Evolutionary conservation across 441 rosid species (phyloP).

Genomic region (Hypseocharis bilobata): DNA sequence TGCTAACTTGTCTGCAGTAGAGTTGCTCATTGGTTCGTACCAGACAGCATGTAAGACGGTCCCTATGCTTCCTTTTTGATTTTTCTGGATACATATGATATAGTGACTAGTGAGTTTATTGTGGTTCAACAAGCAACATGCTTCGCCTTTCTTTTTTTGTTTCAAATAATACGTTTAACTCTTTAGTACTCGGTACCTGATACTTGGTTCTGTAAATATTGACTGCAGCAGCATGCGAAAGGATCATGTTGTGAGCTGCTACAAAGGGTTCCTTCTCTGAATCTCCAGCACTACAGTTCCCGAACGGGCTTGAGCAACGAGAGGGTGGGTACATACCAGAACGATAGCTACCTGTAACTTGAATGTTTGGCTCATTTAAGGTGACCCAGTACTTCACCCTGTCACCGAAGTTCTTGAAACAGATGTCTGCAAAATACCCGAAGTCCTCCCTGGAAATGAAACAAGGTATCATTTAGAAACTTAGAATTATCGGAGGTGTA

Average conservation of each 20-base stretch:
- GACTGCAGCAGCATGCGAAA: slow-evolving; percentile 59
- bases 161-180: neutral
- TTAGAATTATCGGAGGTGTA: too few relatives aligned
- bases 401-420: slow-evolving; percentile 54
- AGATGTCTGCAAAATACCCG: slow-evolving; percentile 42
- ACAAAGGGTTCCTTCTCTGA: slow-evolving; percentile 60
- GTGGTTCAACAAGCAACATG: neutral
- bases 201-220: slow-evolving; percentile 42
- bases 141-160: neutral
- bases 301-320: slow-evolving; percentile 47
- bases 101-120: neutral
- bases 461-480: neutral
- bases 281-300: slow-evolving; percentile 50
- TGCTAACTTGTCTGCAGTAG: slow-evolving; percentile 42
- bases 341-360: slow-evolving; percentile 31
- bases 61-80: slow-evolving; percentile 55
- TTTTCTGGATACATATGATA: slow-evolving; percentile 25
- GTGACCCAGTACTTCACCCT: slow-evolving; percentile 51
- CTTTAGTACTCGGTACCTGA: slow-evolving; percentile 36
- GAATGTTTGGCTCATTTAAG: slow-evolving; percentile 62
- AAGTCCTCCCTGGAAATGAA: slow-evolving; percentile 51
- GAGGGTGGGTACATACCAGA: slow-evolving; percentile 44
- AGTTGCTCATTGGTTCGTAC: slow-evolving; percentile 55
- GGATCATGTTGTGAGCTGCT: slow-evolving; percentile 60
- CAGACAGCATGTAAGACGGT: slow-evolving; percentile 44